Conservation (phyloP, 2,329 filamentous ascomycete species). For the Chrysoporthe austroafricana region DNA sequence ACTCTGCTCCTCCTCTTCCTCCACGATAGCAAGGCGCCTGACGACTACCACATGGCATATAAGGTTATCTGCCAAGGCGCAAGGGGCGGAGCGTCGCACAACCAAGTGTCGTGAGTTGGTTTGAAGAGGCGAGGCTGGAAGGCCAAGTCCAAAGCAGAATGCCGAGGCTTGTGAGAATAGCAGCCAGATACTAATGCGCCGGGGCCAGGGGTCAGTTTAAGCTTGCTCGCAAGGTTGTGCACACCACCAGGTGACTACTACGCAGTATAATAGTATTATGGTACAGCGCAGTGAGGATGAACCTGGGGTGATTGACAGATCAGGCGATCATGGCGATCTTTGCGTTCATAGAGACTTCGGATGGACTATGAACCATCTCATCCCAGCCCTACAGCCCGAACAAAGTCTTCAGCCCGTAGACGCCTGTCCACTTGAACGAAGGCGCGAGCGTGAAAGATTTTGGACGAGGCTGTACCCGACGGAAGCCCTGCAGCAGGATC, state of each 20-base stretch:
- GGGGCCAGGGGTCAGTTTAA: not conserved
- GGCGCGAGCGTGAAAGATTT: not conserved
- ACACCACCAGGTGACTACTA: too few relatives aligned
- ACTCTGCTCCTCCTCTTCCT: not conserved
- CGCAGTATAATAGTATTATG: too few relatives aligned
- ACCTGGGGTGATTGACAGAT: not conserved
- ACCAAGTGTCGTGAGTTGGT: not conserved
- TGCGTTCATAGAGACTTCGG: not conserved
- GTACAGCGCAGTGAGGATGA: not conserved
- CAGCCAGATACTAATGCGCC: not conserved
- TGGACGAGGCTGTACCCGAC: too few relatives aligned
- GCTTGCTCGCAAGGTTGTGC: not conserved
- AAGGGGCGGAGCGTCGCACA: not conserved
- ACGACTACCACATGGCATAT: constrained; percentile 7
- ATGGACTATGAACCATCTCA: not conserved
- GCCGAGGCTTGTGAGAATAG: constrained; percentile 1
- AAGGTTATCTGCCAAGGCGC: constrained; percentile 9
- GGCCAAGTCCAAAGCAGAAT: not conserved
- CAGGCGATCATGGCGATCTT: constrained; percentile 9
- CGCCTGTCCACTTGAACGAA: not conserved
- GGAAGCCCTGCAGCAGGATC: too few relatives aligned
- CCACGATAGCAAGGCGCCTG: constrained; percentile 8
- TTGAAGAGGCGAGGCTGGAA: not conserved
- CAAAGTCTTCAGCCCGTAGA: not conserved
- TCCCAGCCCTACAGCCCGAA: too few relatives aligned